Conservation (phyloP, 2,329 filamentous ascomycete species). For the Pseudogymnoascus sp. region DNA sequence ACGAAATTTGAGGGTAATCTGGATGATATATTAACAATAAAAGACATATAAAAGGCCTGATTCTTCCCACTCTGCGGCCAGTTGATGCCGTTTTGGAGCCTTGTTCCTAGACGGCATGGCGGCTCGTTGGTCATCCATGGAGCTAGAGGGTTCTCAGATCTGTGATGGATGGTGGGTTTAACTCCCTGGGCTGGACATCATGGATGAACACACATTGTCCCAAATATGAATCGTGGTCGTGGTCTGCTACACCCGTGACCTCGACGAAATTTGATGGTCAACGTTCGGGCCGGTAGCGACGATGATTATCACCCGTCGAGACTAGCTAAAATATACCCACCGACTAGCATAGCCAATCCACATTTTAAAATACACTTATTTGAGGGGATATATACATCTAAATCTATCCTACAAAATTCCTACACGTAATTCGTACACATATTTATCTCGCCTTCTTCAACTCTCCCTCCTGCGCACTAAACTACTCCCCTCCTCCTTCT, state of each 20-base stretch:
- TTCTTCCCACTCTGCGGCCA: not conserved
- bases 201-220: not conserved
- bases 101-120: not conserved
- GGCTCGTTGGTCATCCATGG: not conserved
- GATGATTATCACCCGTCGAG: not conserved
- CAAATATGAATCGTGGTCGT: not conserved
- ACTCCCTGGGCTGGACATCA: not conserved
- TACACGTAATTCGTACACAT: conserved; percentile 9
- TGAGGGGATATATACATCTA: conserved; percentile 6
- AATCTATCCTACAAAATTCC: not conserved
- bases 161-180: not conserved
- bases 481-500: not conserved
- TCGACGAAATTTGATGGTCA: not conserved
- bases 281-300: not conserved
- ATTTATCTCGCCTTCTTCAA: not conserved
- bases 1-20: not conserved
- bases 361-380: not conserved
- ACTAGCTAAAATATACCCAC: conserved; percentile 1
- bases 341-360: not conserved
- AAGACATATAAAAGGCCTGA: not conserved
- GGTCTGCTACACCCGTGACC: not conserved
- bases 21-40: not conserved
- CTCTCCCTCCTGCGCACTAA: not conserved
- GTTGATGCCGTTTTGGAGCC: not conserved
- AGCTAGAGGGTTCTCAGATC: not conserved